These are phyloP conservation scores for Pythium oligandrum DNA, from an alignment of 352 stramenopile genomes.

Conservation along the genomic window DNA sequence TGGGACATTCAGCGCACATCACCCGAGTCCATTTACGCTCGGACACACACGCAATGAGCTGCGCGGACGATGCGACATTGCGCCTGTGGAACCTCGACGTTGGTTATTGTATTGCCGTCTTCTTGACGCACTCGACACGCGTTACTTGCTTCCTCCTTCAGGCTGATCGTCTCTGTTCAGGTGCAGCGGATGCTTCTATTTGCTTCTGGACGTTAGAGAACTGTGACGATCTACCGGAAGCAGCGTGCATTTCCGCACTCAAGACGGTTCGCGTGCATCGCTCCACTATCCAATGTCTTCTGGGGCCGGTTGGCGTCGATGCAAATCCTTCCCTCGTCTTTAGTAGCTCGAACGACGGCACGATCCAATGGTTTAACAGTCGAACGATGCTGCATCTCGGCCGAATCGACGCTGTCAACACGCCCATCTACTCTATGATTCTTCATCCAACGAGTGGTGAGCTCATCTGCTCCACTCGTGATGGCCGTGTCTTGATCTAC, in stretches of 20 bases:
- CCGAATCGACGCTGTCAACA: slow-evolving; percentile 32
- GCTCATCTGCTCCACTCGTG: slow-evolving; percentile 62
- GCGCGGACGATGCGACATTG: slow-evolving; percentile 55
- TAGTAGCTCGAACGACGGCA: slow-evolving; percentile 69
- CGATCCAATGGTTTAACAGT: slow-evolving; percentile 63
- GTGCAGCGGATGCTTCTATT: slow-evolving; percentile 46
- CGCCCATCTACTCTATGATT: slow-evolving; percentile 50
- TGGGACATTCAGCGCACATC: slow-evolving; percentile 50
- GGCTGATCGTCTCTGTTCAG: slow-evolving; percentile 34
- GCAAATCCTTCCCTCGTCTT: slow-evolving; percentile 25
- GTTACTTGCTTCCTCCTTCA: slow-evolving; percentile 43
- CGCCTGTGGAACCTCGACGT: slow-evolving; percentile 50
- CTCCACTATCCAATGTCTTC: slow-evolving; percentile 51
- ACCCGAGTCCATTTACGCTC: slow-evolving; percentile 40
- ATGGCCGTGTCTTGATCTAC: slow-evolving; percentile 53
- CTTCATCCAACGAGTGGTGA: slow-evolving; percentile 17
- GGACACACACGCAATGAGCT: slow-evolving; percentile 34
- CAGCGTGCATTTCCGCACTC: slow-evolving; percentile 2
- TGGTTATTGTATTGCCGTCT: slow-evolving; percentile 31
- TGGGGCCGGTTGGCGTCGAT: not conserved
- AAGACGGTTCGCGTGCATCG: slow-evolving; percentile 40
- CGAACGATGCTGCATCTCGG: slow-evolving; percentile 37
- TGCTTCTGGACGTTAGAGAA: slow-evolving; percentile 47
- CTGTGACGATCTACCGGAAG: not conserved
- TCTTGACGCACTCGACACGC: slow-evolving; percentile 37